Evolutionary conservation across 2,329 filamentous ascomycete species (phyloP).

Genomic region (Myriosclerotinia scirpicola): DNA sequence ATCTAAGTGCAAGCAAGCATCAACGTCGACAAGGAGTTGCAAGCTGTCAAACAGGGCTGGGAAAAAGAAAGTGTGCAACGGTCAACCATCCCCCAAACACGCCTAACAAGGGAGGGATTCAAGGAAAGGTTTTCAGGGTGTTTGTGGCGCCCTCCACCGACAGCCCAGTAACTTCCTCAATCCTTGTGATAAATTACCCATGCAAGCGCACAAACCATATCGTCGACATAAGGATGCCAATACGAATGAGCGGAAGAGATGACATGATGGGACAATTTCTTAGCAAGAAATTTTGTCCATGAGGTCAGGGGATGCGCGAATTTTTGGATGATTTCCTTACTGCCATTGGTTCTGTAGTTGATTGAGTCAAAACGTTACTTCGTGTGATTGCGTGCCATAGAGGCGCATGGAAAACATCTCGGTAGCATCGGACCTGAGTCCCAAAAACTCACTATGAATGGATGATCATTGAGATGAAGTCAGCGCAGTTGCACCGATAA

Average conservation of each 20-base stretch:
- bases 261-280: constrained; percentile 14
- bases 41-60: constrained; percentile 32
- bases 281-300: constrained; percentile 28
- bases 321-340: constrained; percentile 11
- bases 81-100: neutral
- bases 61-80: constrained; percentile 23
- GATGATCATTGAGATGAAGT: constrained; percentile 5
- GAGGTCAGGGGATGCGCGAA: constrained; percentile 24
- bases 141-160: constrained; percentile 23
- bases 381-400: constrained; percentile 26
- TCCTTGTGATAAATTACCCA: constrained; percentile 26
- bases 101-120: constrained; percentile 19
- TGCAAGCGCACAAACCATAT: constrained; percentile 27
- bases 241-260: constrained; percentile 13
- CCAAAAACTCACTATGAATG: neutral
- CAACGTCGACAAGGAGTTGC: constrained; percentile 22
- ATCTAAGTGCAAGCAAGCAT: constrained; percentile 26
- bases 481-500: constrained; percentile 15
- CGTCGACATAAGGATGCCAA: constrained; percentile 16
- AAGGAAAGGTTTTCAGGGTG: constrained; percentile 21
- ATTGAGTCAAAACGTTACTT: constrained; percentile 19
- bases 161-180: constrained; percentile 17
- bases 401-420: constrained; percentile 20
- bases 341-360: constrained; percentile 24
- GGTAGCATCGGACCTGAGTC: constrained; percentile 22